These are phyloP conservation scores for Trichophaea hybrida DNA, from an alignment of 2,329 filamentous ascomycete species.

Conservation along the genomic window DNA sequence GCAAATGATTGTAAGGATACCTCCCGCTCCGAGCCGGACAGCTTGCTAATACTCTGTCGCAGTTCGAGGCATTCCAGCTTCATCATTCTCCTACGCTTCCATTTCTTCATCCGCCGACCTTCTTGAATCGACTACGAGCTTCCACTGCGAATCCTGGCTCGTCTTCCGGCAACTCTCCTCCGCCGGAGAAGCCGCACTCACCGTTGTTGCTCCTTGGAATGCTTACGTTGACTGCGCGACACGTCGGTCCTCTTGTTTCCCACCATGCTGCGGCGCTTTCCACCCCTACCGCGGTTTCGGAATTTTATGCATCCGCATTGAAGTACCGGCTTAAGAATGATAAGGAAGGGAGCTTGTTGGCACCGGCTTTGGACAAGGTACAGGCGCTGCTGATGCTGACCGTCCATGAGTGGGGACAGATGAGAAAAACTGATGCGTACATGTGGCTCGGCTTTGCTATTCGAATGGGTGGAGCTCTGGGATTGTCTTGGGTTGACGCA, in stretches of 20 bases:
- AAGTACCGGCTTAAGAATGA: slow-evolving; percentile 37
- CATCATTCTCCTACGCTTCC: slow-evolving; percentile 60
- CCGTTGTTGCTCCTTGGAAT: slow-evolving; percentile 51
- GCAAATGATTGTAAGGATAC: slow-evolving; percentile 42
- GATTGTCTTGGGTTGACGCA: slow-evolving; percentile 44
- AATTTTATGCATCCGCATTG: slow-evolving; percentile 25
- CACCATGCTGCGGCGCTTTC: slow-evolving; percentile 29
- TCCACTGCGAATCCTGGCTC: slow-evolving; percentile 5
- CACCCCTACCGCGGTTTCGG: slow-evolving; percentile 14
- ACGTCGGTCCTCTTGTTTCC: slow-evolving; percentile 47
- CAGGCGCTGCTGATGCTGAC: slow-evolving; percentile 58
- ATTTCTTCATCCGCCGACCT: slow-evolving; percentile 53
- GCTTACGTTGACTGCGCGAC: slow-evolving; percentile 53
- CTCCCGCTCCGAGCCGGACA: background rate
- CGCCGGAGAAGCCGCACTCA: slow-evolving; percentile 31
- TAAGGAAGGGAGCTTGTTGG: slow-evolving; percentile 42
- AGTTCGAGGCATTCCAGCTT: slow-evolving; percentile 53
- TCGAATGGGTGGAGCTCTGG: slow-evolving; percentile 47
- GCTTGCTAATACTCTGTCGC: background rate
- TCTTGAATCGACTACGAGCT: slow-evolving; percentile 34
- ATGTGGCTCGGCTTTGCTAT: slow-evolving; percentile 48
- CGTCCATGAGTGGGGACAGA: slow-evolving; percentile 57
- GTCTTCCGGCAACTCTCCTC: slow-evolving; percentile 10
- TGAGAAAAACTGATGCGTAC: slow-evolving; percentile 48
- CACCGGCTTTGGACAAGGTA: slow-evolving; percentile 48